A percentile compares a stretch with the other conserved stretches of the same genome.
These are phyloP conservation scores for Exsudoporus floridanus DNA, from an alignment of 1,284 basidiomycete genomes.

Conservation along the genomic window DNA sequence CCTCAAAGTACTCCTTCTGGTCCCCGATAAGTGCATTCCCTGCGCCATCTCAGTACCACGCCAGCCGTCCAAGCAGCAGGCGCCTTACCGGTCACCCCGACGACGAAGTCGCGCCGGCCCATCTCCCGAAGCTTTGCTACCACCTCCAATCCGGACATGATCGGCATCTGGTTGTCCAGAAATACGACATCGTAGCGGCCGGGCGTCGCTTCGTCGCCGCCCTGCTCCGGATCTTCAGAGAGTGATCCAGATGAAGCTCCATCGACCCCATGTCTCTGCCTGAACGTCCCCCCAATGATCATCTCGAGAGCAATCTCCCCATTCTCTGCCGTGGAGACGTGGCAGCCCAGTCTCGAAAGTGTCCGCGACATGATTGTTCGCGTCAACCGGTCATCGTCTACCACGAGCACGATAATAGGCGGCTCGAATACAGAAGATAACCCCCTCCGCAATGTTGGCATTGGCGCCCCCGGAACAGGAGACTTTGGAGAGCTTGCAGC, in stretches of 20 bases:
- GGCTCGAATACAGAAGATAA: slow-evolving; percentile 39
- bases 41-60: slow-evolving; percentile 29
- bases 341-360: slow-evolving; percentile 75
- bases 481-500: slow-evolving; percentile 13
- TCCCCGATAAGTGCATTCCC: slow-evolving; percentile 68
- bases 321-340: slow-evolving; percentile 82
- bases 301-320: slow-evolving; percentile 79
- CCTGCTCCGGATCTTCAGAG: slow-evolving; percentile 1
- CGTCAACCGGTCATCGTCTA: slow-evolving; percentile 79
- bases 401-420: slow-evolving; percentile 63
- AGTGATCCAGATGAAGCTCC: neutral
- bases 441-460: slow-evolving; percentile 34
- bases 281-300: slow-evolving; percentile 48
- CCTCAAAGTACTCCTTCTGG: slow-evolving; percentile 73
- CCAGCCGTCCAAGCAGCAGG: neutral
- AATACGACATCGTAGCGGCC: slow-evolving; percentile 67
- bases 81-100: slow-evolving; percentile 68
- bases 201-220: neutral
- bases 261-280: neutral
- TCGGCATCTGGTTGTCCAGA: slow-evolving; percentile 87
- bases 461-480: slow-evolving; percentile 9
- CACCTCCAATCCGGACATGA: slow-evolving; percentile 75
- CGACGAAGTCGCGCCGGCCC: slow-evolving; percentile 72
- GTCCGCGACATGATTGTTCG: slow-evolving; percentile 81
- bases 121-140: slow-evolving; percentile 65